Base-by-base conservation (phyloP, 768 basidiomycete species). In the Boletus vermiculosoides region DNA sequence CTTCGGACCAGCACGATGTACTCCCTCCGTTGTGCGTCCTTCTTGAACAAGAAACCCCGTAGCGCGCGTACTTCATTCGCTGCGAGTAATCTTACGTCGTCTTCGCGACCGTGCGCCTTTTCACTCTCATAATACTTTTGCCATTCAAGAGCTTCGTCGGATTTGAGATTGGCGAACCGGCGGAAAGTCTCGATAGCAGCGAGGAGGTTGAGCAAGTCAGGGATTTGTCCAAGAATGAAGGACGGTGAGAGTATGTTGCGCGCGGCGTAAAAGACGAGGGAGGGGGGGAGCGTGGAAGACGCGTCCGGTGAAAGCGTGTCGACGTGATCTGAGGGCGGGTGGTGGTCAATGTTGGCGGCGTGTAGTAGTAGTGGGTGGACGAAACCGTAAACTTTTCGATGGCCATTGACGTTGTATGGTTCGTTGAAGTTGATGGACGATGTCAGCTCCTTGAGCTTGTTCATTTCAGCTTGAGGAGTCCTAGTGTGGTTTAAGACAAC, bases 211-310 rank as follows among this genome's bases (percentile, higher is more conserved):
- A 73, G 61, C 39, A 73, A 34, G 34, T 70, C 71, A 5, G 71
- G 67, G 18, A 71, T 65, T 50, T 71, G 71, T 5, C 70, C 71
- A 12, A 71, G 7, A 13, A 71, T 64, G 45, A 71, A 68, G n/a
- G 55, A 50, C 4, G 71, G 71, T 0, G 20, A 60, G 12, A 73
- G 63, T 30, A 71, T 70, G 53, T 71, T 71, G 46, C 66, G 70
- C 5, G 57, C 66, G 6, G 55, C 55, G 45, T 71, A 71, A 53
- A 71, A 65, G 25, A 70, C 30, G 47, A 71, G 36, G 4, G 48
- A 39, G 5, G 67, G 67, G 0, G 63, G 63, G 8, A 41, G 23
- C 6, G 40, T 7, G 31, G 50, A 31, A 15, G 55, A 37, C 20
- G 37, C 6, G 52, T 53, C 37, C n/a, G 11, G 2, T 5, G 48